These are phyloP conservation scores for Mycoemilia scoparia DNA, from an alignment of 192 early-diverging fungal species.

Conservation along the genomic window DNA sequence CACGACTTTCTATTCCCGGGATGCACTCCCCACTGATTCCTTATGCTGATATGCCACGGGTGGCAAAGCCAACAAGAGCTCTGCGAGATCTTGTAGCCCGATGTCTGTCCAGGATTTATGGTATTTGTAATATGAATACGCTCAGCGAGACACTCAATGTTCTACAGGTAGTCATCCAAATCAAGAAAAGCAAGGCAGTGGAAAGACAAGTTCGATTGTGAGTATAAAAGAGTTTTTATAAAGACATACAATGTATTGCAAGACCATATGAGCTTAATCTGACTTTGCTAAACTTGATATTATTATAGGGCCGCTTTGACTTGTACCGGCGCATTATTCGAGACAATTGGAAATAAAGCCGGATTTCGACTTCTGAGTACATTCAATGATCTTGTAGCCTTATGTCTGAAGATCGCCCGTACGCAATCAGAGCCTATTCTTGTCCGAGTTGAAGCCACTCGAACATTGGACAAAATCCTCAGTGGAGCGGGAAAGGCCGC, in stretches of 20 bases:
- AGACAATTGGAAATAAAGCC: conserved; percentile 31
- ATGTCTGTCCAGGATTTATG: conserved; percentile 13
- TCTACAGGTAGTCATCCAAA: conserved; percentile 8
- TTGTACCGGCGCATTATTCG: conserved; percentile 60
- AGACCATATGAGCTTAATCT: neutral
- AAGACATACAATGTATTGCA: neutral
- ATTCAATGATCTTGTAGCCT: conserved; percentile 20
- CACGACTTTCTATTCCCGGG: conserved; percentile 46
- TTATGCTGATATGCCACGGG: conserved; percentile 33
- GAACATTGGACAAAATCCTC: conserved; percentile 41
- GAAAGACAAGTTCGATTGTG: conserved; percentile 1
- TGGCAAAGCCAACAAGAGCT: conserved; percentile 12
- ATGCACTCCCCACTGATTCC: conserved; percentile 58
- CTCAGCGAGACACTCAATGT: conserved; percentile 16
- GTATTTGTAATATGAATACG: conserved; percentile 13
- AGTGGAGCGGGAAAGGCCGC: conserved; percentile 50
- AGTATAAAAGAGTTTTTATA: no score
- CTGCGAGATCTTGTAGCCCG: conserved; percentile 15
- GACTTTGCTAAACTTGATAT: no score
- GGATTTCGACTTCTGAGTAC: conserved; percentile 29
- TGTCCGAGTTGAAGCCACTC: conserved; percentile 49
- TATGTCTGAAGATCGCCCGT: conserved; percentile 5
- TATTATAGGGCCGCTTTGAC: conserved; percentile 59
- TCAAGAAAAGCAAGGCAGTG: conserved; percentile 1
- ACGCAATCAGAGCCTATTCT: conserved; percentile 17